phyloP scores from a whole-genome alignment of 139 green algal species.

The Micractinium sp. region DNA sequence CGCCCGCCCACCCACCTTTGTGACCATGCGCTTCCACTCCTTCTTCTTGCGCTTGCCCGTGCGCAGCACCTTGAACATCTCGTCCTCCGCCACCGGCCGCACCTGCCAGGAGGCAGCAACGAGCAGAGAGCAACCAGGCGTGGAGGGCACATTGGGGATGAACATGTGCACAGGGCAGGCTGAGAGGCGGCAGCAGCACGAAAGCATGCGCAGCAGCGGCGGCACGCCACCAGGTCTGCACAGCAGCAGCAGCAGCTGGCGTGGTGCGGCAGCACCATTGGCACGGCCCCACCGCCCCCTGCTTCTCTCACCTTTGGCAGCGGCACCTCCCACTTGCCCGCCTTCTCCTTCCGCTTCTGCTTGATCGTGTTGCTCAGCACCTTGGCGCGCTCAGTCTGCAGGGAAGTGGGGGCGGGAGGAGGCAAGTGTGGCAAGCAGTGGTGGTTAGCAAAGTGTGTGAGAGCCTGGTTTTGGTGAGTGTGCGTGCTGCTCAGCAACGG shows the following conservation, averaged over 20 bases:
- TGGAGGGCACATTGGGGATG: not conserved
- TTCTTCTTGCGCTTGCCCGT: slow-evolving; percentile 94
- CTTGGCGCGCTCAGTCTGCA: slow-evolving; percentile 93
- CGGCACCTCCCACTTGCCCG: slow-evolving; percentile 99
- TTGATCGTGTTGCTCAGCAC: slow-evolving; percentile 99
- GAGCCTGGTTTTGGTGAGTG: too few species aligned
- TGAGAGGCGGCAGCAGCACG: not conserved
- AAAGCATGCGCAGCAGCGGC: not conserved
- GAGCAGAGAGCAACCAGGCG: not conserved
- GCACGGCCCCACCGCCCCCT: too few species aligned
- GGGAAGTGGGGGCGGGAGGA: not conserved
- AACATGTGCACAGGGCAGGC: not conserved
- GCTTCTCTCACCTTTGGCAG: slow-evolving; percentile 90
- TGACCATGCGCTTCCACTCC: slow-evolving; percentile 99
- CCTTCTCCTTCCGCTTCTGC: slow-evolving; percentile 99
- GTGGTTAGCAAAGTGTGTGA: too few species aligned
- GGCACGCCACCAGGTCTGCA: not conserved
- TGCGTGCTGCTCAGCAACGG: too few species aligned
- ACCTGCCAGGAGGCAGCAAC: slow-evolving; percentile 62
- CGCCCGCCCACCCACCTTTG: slow-evolving; percentile 73
- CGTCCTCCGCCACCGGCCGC: slow-evolving; percentile 96
- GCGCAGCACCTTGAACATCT: slow-evolving; percentile 99
- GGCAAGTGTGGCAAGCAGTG: not conserved
- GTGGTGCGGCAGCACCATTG: too few species aligned
- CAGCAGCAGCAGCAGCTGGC: too few species aligned